Base-by-base conservation (phyloP, 495 filamentous ascomycete genomes). In the Pyrenula massariospora region DNA sequence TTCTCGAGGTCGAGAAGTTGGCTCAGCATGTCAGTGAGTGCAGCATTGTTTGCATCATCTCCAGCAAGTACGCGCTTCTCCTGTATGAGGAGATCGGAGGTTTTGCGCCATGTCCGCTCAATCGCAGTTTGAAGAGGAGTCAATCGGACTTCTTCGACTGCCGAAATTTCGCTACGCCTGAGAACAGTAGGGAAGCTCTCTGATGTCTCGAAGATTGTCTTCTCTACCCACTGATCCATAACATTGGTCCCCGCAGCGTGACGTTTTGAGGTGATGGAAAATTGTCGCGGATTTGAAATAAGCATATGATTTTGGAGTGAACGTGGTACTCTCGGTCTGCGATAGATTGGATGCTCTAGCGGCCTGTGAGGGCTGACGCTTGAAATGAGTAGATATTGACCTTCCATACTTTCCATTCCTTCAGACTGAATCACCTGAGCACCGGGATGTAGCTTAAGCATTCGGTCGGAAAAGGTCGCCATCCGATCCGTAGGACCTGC, bases 181-280 rank as follows among this genome's bases (percentile, higher is more conserved):
- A 96, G 74, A 48, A 98, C 93, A 10, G 90, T 96, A 5, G 93
- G 94, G 71, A 98, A 97, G 0, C 85, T 62, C 60, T 96, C 91
- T 0, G 84, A 84, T 8, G 89, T 91, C 2, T 81, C 87, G 67
- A 89, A 96, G 1, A 97, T 72, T 0, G 83, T 81, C 73, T 96
- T 96, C 70, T 97, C 90, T 0, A 89, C 85, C 64, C 78, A 89
- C 65, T 91, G 86, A 53, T 83, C 77, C 56, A 83, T 80, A 22
- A 80, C 70, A 23, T 85, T 79, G 1, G 80, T 77, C 51, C 86
- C 83, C 52, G 69, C 75, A 15, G 82, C 83, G 62, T 82, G 80
- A 25, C 88, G 74, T 58, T 81, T 81, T 1, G 82, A 82, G 2
- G 86, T 88, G 2, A 84, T 75, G 0, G 87, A 85, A 66, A 96